These are phyloP conservation scores for Cercospora zeina DNA, from an alignment of 2,329 filamentous ascomycete genomes.

Conservation along the genomic window DNA sequence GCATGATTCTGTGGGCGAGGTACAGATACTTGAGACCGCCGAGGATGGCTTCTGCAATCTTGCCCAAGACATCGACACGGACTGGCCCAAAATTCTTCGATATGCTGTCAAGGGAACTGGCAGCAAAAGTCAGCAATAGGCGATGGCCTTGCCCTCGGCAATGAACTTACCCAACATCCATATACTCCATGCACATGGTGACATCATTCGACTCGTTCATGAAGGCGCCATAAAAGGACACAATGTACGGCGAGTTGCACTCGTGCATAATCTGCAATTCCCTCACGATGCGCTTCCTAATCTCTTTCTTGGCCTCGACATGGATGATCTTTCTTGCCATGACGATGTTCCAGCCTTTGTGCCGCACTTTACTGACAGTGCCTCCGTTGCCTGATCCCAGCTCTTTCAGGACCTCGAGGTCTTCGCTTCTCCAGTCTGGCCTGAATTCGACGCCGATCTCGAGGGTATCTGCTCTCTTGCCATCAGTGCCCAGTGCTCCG, in stretches of 20 bases:
- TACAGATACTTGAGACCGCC: slow-evolving; percentile 95
- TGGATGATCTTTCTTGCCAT: slow-evolving; percentile 99
- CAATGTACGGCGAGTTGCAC: slow-evolving; percentile 94
- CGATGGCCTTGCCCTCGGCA: background rate
- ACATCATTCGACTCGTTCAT: slow-evolving; percentile 96
- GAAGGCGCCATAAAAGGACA: slow-evolving; percentile 96
- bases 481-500: slow-evolving; percentile 58
- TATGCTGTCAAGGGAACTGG: slow-evolving; percentile 85
- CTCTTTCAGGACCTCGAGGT: slow-evolving; percentile 90
- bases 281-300: slow-evolving; percentile 93
- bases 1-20: slow-evolving; percentile 95
- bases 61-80: slow-evolving; percentile 92
- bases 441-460: slow-evolving; percentile 98
- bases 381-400: slow-evolving; percentile 94
- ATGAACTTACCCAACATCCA: slow-evolving; percentile 86
- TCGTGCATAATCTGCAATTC: slow-evolving; percentile 98
- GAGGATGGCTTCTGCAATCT: slow-evolving; percentile 94
- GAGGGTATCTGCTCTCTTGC: slow-evolving; percentile 66
- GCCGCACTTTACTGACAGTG: slow-evolving; percentile 96
- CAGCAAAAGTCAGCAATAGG: slow-evolving; percentile 13
- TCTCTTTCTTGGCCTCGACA: slow-evolving; percentile 95
- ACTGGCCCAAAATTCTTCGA: slow-evolving; percentile 94
- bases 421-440: slow-evolving; percentile 85
- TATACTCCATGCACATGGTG: slow-evolving; percentile 99
- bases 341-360: slow-evolving; percentile 88